Base-by-base conservation (phyloP, 306 rosid genomes). In the Pterocarpus santalinus region DNA sequence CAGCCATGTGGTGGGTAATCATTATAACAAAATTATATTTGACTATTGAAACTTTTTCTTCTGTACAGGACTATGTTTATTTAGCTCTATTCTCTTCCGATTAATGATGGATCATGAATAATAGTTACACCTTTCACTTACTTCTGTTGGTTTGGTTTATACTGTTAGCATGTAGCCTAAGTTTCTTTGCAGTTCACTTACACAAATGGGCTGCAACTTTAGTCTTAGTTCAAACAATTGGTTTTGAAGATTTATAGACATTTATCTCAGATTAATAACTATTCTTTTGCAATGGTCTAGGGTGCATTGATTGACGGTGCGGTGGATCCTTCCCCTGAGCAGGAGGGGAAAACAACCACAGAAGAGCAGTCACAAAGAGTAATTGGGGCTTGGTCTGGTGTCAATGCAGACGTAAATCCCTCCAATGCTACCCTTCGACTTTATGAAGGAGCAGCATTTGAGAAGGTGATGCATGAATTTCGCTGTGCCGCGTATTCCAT, bases 391-490 rank as follows among this genome's bases (percentile, higher is more conserved):
- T 95, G 98, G 98, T 97, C 98, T n/a, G 97, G 97, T 72, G 90
- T 93, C 64, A 79, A 76, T 73, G 60, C 91, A 17, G 88, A 87
- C 73, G 76, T 91, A 80, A 87, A 76, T 82, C 99, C 99, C 58
- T 97, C 98, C 4, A 95, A 95, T 86, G 90, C 98, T 13, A 89
- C 91, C 52, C 97, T 95, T 84, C 90, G 94, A 63, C 97, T 93
- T 71, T 90, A 95, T 83, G 98, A 98, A 46, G 99, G 99, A 70
- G 99, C 99, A 73, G 98, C 99, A 69, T 93, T 95, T 90, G 99
- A 95, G 87, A 88, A 97, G 84, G 98, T 91, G 52, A 91, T 93
- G 92, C 97, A 93, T 82, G 99, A 93, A 83, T 93, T 95, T 78
- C 95, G 92, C 10, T 93, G 94, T 82, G 98, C 98, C 68, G 96